Conservation (phyloP, 805 yeast genomes). For the Yarrowia keelungensis region DNA sequence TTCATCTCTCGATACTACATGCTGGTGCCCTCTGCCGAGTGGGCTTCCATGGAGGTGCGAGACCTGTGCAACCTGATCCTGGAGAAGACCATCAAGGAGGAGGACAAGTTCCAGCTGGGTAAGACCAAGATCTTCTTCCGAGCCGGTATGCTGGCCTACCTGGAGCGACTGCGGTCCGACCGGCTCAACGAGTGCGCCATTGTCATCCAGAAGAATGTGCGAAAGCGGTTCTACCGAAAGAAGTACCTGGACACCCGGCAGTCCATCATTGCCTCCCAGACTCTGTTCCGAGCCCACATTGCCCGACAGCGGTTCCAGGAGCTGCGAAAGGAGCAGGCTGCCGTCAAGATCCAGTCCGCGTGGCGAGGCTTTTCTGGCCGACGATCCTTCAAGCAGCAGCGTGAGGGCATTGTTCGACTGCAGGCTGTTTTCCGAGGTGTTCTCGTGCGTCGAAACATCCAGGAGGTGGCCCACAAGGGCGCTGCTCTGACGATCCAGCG, state of each 20-base stretch:
- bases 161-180: constrained; percentile 84
- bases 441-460: constrained; percentile 60
- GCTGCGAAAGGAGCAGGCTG: constrained; percentile 61
- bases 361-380: constrained; percentile 54
- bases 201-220: constrained; percentile 82
- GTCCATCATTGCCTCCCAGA: constrained; percentile 65
- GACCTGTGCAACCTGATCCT: constrained; percentile 74
- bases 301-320: constrained; percentile 64
- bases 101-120: constrained; percentile 83
- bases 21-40: constrained; percentile 72
- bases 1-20: constrained; percentile 89
- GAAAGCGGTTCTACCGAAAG: constrained; percentile 68
- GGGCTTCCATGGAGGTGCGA: constrained; percentile 63
- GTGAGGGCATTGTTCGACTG: constrained; percentile 59
- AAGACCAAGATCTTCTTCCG: constrained; percentile 92
- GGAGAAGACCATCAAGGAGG: constrained; percentile 66
- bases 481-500: constrained; percentile 80
- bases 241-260: constrained; percentile 61
- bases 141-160: constrained; percentile 93
- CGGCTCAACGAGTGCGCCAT: constrained; percentile 80
- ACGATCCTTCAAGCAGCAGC: constrained; percentile 59
- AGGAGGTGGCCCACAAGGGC: constrained; percentile 58
- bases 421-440: constrained; percentile 65
- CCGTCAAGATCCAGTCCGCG: constrained; percentile 74
- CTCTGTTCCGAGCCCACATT: constrained; percentile 66